Evolutionary conservation across 2,329 filamentous ascomycete species (phyloP).

Genomic region (Magnaporthiopsis incrustans): DNA sequence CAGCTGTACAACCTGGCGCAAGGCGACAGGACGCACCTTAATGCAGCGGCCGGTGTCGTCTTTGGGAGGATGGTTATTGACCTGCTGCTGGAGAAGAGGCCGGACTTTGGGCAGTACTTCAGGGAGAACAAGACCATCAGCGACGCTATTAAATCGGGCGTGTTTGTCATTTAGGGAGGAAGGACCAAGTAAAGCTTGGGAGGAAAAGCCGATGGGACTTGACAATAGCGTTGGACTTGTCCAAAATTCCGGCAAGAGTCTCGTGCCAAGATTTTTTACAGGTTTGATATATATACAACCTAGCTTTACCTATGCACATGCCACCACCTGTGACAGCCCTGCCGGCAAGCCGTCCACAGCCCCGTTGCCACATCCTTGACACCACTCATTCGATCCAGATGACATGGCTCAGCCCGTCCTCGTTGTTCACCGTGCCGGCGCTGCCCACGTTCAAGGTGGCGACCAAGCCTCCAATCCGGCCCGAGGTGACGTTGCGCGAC

Average conservation of each 20-base stretch:
- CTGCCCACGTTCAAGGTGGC: constrained; percentile 31
- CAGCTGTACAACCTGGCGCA: constrained; percentile 38
- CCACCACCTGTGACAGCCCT: background rate
- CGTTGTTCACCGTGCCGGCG: constrained; percentile 30
- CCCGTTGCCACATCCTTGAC: too few relatives aligned
- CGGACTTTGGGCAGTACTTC: constrained; percentile 5
- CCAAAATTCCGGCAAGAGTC: too few relatives aligned
- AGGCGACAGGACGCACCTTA: constrained; percentile 48
- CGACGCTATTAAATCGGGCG: constrained; percentile 3
- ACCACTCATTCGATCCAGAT: constrained; percentile 34
- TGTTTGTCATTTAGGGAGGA: background rate
- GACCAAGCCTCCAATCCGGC: constrained; percentile 42
- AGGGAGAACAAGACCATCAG: constrained; percentile 5
- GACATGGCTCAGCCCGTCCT: constrained; percentile 40
- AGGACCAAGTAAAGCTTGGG: too few relatives aligned
- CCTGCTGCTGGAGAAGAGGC: constrained; percentile 26
- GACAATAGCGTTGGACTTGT: too few relatives aligned
- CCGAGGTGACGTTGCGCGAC: constrained; percentile 43
- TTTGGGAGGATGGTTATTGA: constrained; percentile 50
- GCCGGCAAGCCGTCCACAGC: background rate
- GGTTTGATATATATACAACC: background rate
- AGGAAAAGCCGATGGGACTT: too few relatives aligned
- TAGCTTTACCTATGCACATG: background rate
- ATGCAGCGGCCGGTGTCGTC: constrained; percentile 40
- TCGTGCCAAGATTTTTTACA: too few relatives aligned